phyloP scores from a whole-genome alignment of 129 eudicot species.

The Calendula officinalis region DNA sequence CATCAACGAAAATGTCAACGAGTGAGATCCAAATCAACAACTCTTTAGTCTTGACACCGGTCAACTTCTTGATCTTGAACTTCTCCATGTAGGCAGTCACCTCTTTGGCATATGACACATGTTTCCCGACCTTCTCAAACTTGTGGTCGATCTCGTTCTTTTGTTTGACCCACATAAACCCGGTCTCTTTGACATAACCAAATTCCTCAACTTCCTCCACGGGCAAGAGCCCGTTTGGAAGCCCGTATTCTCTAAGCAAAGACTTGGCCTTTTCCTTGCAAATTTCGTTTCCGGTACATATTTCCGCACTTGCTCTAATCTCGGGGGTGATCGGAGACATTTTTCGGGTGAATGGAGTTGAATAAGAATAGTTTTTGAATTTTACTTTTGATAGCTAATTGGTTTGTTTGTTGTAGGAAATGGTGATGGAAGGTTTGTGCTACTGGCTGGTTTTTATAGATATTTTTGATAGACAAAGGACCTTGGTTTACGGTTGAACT shows the following conservation, averaged over 20 bases:
- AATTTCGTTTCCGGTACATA: slow-evolving; percentile 42
- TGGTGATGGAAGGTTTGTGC: background rate
- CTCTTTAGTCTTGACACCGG: slow-evolving; percentile 67
- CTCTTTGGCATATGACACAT: slow-evolving; percentile 50
- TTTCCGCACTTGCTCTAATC: slow-evolving; percentile 45
- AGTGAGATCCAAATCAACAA: slow-evolving; percentile 50
- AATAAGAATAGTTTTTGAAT: background rate
- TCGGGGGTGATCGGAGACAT: slow-evolving; percentile 63
- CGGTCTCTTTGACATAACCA: slow-evolving; percentile 56
- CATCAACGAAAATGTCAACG: slow-evolving; percentile 36
- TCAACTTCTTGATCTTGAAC: slow-evolving; percentile 48
- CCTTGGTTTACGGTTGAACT: slow-evolving; percentile 12
- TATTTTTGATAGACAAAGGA: background rate
- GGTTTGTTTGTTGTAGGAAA: no score
- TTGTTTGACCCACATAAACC: slow-evolving; percentile 60
- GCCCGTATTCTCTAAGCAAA: slow-evolving; percentile 41
- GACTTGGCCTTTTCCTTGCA: slow-evolving; percentile 40
- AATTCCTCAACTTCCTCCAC: slow-evolving; percentile 46
- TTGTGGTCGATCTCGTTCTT: slow-evolving; percentile 54
- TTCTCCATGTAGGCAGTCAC: slow-evolving; percentile 42
- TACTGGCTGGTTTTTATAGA: slow-evolving; percentile 1
- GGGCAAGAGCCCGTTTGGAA: slow-evolving; percentile 70
- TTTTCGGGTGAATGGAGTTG: background rate
- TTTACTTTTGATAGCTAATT: no score
- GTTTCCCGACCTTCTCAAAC: slow-evolving; percentile 48